These are phyloP conservation scores for Sicyos edulis DNA, from an alignment of 306 rosid genomes.

Conservation along the genomic window DNA sequence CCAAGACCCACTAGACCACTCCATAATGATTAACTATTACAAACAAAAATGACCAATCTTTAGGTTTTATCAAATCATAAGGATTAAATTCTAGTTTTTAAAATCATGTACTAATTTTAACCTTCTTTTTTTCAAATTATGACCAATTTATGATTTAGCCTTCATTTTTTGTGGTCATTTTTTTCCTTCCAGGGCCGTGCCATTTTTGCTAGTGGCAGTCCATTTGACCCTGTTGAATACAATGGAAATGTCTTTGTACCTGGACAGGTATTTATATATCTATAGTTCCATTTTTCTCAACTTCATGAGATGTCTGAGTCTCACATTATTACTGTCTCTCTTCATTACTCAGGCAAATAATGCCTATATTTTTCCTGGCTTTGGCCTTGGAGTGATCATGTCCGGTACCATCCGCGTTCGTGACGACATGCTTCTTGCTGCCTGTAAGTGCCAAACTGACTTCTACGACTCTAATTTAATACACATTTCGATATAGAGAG, in stretches of 20 bases:
- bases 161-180: too few species aligned
- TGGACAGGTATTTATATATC: constrained; percentile 62
- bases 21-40: too few species aligned
- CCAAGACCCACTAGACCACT: too few species aligned
- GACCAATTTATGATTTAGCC: too few species aligned
- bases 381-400: constrained; percentile 85
- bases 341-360: constrained; percentile 77
- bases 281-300: too few species aligned
- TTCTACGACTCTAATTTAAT: background rate
- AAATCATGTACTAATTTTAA: too few species aligned
- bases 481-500: background rate
- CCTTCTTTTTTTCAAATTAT: too few species aligned
- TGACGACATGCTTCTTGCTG: constrained; percentile 85
- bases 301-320: too few species aligned
- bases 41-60: too few species aligned
- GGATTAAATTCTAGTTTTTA: too few species aligned
- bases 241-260: constrained; percentile 62
- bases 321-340: too few species aligned
- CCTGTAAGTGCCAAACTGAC: constrained; percentile 51
- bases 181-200: constrained; percentile 59
- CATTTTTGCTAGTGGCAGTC: constrained; percentile 88
- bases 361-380: constrained; percentile 95
- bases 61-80: too few species aligned
- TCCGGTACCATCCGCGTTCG: constrained; percentile 86
- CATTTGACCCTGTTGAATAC: constrained; percentile 70